Percentiles rank a stretch among this genome's conserved stretches.
Conservation (phyloP, 352 stramenopile genomes). For the Phytophthora pini region DNA sequence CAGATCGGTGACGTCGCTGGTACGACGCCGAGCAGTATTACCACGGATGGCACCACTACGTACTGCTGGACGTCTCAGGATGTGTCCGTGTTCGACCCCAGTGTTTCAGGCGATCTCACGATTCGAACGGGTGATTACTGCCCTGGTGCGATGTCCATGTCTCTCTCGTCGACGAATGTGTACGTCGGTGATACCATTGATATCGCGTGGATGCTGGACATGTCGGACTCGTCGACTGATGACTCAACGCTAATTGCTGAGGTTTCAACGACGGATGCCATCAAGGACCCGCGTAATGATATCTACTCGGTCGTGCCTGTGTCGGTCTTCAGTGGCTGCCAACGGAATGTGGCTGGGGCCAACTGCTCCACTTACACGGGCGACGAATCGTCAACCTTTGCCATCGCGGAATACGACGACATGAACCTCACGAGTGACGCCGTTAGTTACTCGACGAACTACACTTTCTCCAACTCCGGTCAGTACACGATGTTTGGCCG, state of each 20-base stretch:
- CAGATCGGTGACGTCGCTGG: conserved; percentile 73
- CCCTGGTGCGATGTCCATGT: conserved; percentile 67
- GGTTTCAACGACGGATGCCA: conserved; percentile 62
- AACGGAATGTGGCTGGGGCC: conserved; percentile 49
- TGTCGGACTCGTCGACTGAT: conserved; percentile 56
- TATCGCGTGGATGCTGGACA: conserved; percentile 71
- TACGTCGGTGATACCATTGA: conserved; percentile 56
- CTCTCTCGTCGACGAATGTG: conserved; percentile 59
- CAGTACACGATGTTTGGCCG: conserved; percentile 76
- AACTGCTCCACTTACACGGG: conserved; percentile 79
- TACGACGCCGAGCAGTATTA: conserved; percentile 51
- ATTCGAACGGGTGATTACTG: conserved; percentile 75
- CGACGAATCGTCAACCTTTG: conserved; percentile 60
- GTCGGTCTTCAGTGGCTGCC: conserved; percentile 74
- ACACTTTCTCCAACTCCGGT: conserved; percentile 63
- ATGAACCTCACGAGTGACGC: conserved; percentile 69
- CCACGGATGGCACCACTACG: conserved; percentile 68
- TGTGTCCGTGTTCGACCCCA: conserved; percentile 66
- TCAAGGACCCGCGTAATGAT: conserved; percentile 54
- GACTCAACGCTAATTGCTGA: conserved; percentile 68
- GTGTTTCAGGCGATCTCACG: conserved; percentile 56
- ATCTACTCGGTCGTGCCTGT: conserved; percentile 74
- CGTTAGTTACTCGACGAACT: conserved; percentile 59
- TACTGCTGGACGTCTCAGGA: conserved; percentile 76
- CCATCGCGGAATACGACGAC: conserved; percentile 55